Evolutionary conservation across 2,329 filamentous ascomycete genomes (phyloP).

Genomic region (Neonectria punicea): DNA sequence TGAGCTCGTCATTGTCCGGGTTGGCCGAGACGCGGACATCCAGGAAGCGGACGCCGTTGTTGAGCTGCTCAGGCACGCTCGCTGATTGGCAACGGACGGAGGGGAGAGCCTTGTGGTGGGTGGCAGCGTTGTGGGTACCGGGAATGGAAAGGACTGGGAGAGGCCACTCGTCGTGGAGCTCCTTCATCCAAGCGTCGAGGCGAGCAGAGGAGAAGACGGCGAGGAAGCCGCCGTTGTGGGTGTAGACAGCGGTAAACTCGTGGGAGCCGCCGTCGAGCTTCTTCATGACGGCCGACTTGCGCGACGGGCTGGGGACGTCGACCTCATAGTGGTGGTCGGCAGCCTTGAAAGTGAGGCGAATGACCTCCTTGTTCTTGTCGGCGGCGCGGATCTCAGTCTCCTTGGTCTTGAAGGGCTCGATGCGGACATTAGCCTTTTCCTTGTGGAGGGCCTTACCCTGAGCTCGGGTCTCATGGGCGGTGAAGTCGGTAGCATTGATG

Average conservation of each 20-base stretch:
- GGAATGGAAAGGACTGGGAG: conserved; percentile 88
- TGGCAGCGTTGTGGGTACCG: conserved; percentile 95
- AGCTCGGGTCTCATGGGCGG: conserved; percentile 47
- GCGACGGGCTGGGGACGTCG: conserved; percentile 73
- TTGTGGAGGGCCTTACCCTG: conserved; percentile 70
- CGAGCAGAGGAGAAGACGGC: conserved; percentile 77
- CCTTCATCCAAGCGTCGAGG: conserved; percentile 82
- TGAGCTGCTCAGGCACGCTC: conserved; percentile 78
- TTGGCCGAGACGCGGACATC: conserved; percentile 79
- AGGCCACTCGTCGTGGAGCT: conserved; percentile 76
- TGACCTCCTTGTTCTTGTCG: conserved; percentile 69
- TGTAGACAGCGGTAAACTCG: conserved; percentile 74
- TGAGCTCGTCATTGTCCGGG: conserved; percentile 70
- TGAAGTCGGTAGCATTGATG: conserved; percentile 54
- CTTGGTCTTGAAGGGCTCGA: conserved; percentile 75
- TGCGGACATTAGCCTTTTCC: conserved; percentile 69
- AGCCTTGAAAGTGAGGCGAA: conserved; percentile 79
- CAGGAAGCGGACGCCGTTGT: conserved; percentile 93
- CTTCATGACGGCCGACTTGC: conserved; percentile 69
- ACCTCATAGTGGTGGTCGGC: conserved; percentile 70
- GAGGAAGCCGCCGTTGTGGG: conserved; percentile 64
- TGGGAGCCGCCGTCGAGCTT: conserved; percentile 61
- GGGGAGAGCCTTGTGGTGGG: conserved; percentile 83
- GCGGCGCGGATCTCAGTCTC: conserved; percentile 66
- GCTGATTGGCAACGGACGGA: conserved; percentile 94